A percentile compares a stretch with the other conserved stretches of the same genome.
Conservation (phyloP, 352 stramenopile species). For the Aphanomyces cochlioides region DNA sequence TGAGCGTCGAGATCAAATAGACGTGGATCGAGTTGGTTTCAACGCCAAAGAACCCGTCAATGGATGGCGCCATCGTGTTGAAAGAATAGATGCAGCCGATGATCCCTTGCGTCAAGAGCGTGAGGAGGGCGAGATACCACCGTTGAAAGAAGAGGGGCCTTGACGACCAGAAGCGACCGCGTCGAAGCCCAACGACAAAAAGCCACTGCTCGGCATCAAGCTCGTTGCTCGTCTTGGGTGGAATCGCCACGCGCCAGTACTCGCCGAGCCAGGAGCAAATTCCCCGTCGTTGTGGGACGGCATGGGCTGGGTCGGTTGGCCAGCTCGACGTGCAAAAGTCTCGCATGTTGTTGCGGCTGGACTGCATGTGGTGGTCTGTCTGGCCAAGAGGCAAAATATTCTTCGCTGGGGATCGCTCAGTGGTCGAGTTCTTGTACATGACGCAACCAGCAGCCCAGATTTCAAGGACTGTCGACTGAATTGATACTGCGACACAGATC, state of each 20-base stretch:
- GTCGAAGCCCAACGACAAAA: not conserved
- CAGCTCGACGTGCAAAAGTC: too few relatives aligned
- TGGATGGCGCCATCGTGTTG: slow-evolving; percentile 16
- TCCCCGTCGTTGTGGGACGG: too few relatives aligned
- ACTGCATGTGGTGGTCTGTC: too few relatives aligned
- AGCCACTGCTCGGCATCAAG: slow-evolving; percentile 2
- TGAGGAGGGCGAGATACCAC: not conserved
- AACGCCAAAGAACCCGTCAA: not conserved
- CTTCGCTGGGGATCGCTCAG: too few relatives aligned
- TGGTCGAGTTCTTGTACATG: too few relatives aligned
- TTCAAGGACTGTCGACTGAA: too few relatives aligned
- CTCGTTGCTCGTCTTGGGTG: slow-evolving; percentile 13
- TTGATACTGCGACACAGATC: too few relatives aligned
- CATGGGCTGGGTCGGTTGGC: too few relatives aligned
- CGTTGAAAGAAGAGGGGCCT: not conserved
- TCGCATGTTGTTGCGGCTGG: too few relatives aligned
- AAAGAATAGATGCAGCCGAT: slow-evolving; percentile 28
- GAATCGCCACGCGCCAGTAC: not conserved
- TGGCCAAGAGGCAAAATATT: too few relatives aligned
- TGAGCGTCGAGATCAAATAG: slow-evolving; percentile 12
- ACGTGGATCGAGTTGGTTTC: not conserved
- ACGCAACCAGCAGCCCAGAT: too few relatives aligned
- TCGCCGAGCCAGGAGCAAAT: too few relatives aligned
- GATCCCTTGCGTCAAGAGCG: slow-evolving; percentile 13
- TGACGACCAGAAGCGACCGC: not conserved